Base-by-base conservation (phyloP, 140 eudicot species). In the Ambrosia hybrid region DNA sequence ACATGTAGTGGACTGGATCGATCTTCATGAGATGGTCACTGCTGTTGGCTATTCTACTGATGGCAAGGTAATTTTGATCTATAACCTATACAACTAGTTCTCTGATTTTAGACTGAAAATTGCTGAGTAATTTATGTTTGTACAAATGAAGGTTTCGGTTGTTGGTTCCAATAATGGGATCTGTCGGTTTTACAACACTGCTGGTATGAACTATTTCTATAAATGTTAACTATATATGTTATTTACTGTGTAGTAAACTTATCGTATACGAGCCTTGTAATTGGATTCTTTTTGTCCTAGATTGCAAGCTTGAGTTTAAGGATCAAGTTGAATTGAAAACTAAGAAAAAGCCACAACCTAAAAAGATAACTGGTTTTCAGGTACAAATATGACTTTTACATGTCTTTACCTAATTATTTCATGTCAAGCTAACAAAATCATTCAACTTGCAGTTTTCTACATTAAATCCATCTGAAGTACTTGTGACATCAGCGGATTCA, bases 21-120 rank as follows among this genome's bases (percentile, higher is more conserved):
- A 90, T 80, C 81, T 94, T 55, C 91, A 81, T 73, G 99, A 94
- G 71, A 94, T 94, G 96, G 92, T 94, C 38, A 94, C 99, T 26
- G 96, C 99, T 11, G 85, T 92, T 68, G 80, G 84, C 78, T 94
- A 81, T 65, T 79, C 90, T 65, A 91, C 88, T 6, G 97, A 94
- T 70, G 97, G 96, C 71, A 86, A 90, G 97, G 97, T 94, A 77
- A 9, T 11, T n/a, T n/a, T 39, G 1, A 55, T 57, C 33, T 49
- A 36, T 37, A 37, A 38, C 12, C 66, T 38, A 41, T 6, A 51
- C 36, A 5, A 43, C 58, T 9, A 17, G 71, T 70, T 70, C 26
- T 51, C 15, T 77, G 38, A 33, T 33, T 56, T 43, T 37, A 57
- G 16, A 65, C 64, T 10, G 1, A 9, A 36, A 45, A 64, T 72